A percentile compares a stretch with the other conserved stretches of the same genome.
phyloP scores from a whole-genome alignment of 2,329 filamentous ascomycete species.

The Teratosphaeria destructans region DNA sequence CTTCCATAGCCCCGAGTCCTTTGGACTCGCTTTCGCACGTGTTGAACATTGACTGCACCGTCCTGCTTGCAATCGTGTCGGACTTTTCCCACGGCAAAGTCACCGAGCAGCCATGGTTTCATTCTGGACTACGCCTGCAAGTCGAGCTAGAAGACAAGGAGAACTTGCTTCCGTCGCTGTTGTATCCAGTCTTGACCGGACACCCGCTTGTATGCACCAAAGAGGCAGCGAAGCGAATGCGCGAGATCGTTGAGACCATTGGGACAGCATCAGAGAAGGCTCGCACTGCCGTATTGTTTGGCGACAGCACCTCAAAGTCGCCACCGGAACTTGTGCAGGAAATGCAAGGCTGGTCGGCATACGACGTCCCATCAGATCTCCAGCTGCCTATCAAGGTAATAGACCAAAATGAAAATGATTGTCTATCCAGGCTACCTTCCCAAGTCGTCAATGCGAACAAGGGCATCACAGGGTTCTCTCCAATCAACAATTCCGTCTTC shows the following conservation, averaged over 20 bases:
- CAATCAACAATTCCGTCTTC: constrained; percentile 62
- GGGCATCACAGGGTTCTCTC: constrained; percentile 35
- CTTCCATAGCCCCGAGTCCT: constrained; percentile 29
- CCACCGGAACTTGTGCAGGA: constrained; percentile 19
- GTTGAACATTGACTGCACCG: constrained; percentile 56
- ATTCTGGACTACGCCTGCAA: constrained; percentile 52
- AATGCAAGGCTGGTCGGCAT: constrained; percentile 39
- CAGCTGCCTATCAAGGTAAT: constrained; percentile 52
- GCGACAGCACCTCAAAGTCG: constrained; percentile 29
- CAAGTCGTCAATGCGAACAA: constrained; percentile 35
- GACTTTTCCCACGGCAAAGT: constrained; percentile 56
- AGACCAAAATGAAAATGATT: constrained; percentile 30
- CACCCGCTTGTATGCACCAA: constrained; percentile 54
- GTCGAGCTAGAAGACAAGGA: constrained; percentile 54
- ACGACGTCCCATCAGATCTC: constrained; percentile 44
- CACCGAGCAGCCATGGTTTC: constrained; percentile 42
- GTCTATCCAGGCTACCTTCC: constrained; percentile 35
- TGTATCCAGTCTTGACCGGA: constrained; percentile 52
- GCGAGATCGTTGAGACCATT: constrained; percentile 54
- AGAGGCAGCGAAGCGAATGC: constrained; percentile 55
- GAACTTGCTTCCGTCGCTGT: constrained; percentile 47
- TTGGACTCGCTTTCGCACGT: constrained; percentile 29
- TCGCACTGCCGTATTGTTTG: constrained; percentile 50
- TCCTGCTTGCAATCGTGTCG: constrained; percentile 61
- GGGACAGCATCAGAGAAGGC: constrained; percentile 51